phyloP scores from a whole-genome alignment of 768 basidiomycete genomes.

The Suillus spraguei region DNA sequence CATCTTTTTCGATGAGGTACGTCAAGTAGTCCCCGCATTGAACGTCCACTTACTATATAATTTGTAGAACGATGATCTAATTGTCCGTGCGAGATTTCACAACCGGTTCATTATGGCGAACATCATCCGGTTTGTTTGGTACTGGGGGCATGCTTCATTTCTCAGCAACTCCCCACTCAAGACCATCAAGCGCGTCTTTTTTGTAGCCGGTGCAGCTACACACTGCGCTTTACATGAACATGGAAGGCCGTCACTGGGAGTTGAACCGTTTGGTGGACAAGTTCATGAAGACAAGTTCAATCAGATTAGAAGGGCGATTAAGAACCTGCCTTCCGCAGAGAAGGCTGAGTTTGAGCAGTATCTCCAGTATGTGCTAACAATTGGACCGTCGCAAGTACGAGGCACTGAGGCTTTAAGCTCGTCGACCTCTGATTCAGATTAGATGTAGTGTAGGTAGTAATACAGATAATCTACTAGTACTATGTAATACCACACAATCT shows the following conservation, averaged over 20 bases:
- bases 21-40: background rate
- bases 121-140: background rate
- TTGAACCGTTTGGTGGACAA: background rate
- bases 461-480: too few relatives aligned
- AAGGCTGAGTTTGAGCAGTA: too few relatives aligned
- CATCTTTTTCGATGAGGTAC: background rate
- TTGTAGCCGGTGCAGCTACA: background rate
- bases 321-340: too few relatives aligned
- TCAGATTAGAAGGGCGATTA: too few relatives aligned
- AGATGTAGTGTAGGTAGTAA: too few relatives aligned
- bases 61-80: background rate
- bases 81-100: background rate
- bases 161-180: background rate
- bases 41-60: background rate
- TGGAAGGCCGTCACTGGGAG: accelerated
- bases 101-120: background rate
- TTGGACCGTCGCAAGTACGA: too few relatives aligned
- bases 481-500: too few relatives aligned
- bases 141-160: background rate
- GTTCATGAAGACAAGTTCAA: background rate
- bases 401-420: too few relatives aligned
- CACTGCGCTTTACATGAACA: background rate
- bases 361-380: too few relatives aligned
- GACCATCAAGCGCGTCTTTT: background rate
- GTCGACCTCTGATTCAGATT: too few relatives aligned